phyloP scores from a whole-genome alignment of 345 rosid genomes.

The Moricandia arvensis region DNA sequence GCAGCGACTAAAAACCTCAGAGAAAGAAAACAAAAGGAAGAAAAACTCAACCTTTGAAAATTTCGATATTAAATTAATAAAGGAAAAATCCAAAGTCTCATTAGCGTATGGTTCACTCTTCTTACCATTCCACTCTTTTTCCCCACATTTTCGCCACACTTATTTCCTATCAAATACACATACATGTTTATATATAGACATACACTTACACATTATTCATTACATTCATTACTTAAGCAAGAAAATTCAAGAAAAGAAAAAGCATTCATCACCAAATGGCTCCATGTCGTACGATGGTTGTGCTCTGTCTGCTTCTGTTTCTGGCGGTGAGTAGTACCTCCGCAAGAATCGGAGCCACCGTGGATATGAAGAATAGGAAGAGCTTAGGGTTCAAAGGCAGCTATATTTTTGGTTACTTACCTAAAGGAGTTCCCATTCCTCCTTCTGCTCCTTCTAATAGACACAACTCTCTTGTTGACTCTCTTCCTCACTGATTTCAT shows the following conservation, averaged over 20 bases:
- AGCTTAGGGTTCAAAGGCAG: slow-evolving; percentile 30
- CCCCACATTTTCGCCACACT: slow-evolving; percentile 27
- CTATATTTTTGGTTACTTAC: slow-evolving; percentile 64
- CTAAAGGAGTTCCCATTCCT: slow-evolving; percentile 65
- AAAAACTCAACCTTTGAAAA: slow-evolving; percentile 20
- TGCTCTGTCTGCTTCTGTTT: slow-evolving; percentile 32
- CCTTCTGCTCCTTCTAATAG: slow-evolving; percentile 89
- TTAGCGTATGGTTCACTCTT: slow-evolving; percentile 33
- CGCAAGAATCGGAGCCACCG: slow-evolving; percentile 39
- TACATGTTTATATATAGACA: slow-evolving; percentile 24
- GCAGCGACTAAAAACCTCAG: slow-evolving; percentile 1
- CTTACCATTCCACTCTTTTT: slow-evolving; percentile 14
- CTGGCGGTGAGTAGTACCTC: slow-evolving; percentile 35
- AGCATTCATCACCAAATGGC: slow-evolving; percentile 15
- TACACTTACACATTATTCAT: slow-evolving; percentile 1
- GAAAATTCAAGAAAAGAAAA: background rate
- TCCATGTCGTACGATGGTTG: slow-evolving; percentile 24
- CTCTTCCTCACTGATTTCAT: slow-evolving; percentile 36
- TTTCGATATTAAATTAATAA: background rate
- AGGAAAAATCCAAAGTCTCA: slow-evolving; percentile 30
- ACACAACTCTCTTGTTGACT: slow-evolving; percentile 56
- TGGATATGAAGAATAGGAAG: slow-evolving; percentile 10
- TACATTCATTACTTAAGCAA: slow-evolving; percentile 12
- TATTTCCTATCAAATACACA: slow-evolving; percentile 7
- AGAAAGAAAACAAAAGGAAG: slow-evolving; percentile 4